A percentile compares a stretch with the other conserved stretches of the same genome.
Conservation (phyloP, 1,284 basidiomycete genomes). For the Leccinum solheimii region DNA sequence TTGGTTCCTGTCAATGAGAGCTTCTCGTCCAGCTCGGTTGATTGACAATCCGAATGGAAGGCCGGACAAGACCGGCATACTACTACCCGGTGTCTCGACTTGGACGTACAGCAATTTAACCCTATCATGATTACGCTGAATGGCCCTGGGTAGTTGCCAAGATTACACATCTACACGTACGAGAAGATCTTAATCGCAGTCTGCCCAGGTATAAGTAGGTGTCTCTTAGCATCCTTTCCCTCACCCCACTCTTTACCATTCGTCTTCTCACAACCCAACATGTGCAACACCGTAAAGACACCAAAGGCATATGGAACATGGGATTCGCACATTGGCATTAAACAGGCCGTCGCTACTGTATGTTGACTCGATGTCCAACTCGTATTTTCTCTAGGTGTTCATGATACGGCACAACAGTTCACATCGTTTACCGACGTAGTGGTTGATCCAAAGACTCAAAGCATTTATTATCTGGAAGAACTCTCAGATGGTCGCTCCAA, state of each 20-base stretch:
- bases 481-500: slow-evolving; percentile 31
- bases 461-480: slow-evolving; percentile 40
- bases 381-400: not conserved
- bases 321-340: not conserved
- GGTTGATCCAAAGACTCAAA: slow-evolving; percentile 31
- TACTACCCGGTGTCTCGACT: not conserved
- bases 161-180: not conserved
- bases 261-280: not conserved
- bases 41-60: not conserved
- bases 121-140: not conserved
- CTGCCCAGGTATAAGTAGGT: not conserved
- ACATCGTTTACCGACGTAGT: slow-evolving; percentile 33
- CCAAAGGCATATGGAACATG: not conserved
- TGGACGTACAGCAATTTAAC: not conserved
- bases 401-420: slow-evolving; percentile 5
- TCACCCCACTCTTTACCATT: not conserved
- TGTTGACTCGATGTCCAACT: not conserved
- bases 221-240: not conserved
- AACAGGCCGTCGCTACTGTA: not conserved
- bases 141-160: not conserved
- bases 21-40: not conserved
- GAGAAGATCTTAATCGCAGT: not conserved
- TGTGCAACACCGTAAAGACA: not conserved
- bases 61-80: not conserved
- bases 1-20: too few species aligned